These are phyloP conservation scores for Epichloe typhina DNA, from an alignment of 2,329 filamentous ascomycete species.

Conservation along the genomic window DNA sequence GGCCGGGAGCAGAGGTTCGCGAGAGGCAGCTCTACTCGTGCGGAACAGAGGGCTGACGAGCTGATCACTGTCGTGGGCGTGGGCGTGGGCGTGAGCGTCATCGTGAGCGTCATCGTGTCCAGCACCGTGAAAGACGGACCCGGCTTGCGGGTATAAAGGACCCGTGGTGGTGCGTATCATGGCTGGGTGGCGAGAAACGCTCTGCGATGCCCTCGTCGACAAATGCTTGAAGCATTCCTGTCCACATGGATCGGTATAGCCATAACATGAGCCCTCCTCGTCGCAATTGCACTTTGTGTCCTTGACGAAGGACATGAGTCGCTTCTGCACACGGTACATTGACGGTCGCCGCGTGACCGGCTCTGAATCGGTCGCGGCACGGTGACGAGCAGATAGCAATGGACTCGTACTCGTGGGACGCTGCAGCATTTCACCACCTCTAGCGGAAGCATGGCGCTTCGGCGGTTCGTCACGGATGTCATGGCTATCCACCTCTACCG, in stretches of 20 bases:
- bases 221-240: slow-evolving; percentile 53
- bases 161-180: slow-evolving; percentile 31
- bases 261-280: slow-evolving; percentile 46
- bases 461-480: slow-evolving; percentile 12
- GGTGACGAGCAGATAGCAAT: slow-evolving; percentile 11
- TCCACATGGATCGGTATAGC: slow-evolving; percentile 52
- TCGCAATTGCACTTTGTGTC: slow-evolving; percentile 52
- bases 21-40: slow-evolving; percentile 26
- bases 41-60: slow-evolving; percentile 21
- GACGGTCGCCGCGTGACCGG: slow-evolving; percentile 35
- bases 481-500: slow-evolving; percentile 13
- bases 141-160: slow-evolving; percentile 15
- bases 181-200: slow-evolving; percentile 21
- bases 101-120: slow-evolving; percentile 15
- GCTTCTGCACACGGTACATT: slow-evolving; percentile 38
- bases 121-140: slow-evolving; percentile 13
- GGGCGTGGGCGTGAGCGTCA: too few relatives aligned
- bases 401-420: slow-evolving; percentile 12
- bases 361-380: slow-evolving; percentile 16
- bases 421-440: slow-evolving; percentile 18
- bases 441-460: slow-evolving; percentile 16
- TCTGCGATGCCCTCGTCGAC: slow-evolving; percentile 20
- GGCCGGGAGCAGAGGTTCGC: slow-evolving; percentile 20
- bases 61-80: slow-evolving; percentile 10
- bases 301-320: slow-evolving; percentile 51